Percentiles rank a stretch among this genome's conserved stretches.
These are phyloP conservation scores for Chaetomiaceae sp. DNA, from an alignment of 2,329 filamentous ascomycete species.

Conservation along the genomic window DNA sequence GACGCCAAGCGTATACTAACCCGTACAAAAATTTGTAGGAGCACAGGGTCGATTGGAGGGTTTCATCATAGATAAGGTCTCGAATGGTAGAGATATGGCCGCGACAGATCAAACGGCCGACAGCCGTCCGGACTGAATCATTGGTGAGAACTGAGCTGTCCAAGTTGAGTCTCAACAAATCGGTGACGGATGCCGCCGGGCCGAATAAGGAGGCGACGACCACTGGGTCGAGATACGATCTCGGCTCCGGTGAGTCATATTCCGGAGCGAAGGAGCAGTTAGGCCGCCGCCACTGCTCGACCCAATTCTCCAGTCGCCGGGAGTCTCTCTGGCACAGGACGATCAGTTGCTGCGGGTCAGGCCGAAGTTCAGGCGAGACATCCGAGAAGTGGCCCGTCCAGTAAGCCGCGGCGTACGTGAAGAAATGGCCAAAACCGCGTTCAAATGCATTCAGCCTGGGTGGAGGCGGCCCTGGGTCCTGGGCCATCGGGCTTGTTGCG, in stretches of 20 bases:
- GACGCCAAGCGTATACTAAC: too few species aligned
- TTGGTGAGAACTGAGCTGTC: neutral
- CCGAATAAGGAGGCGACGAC: neutral
- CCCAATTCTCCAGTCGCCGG: neutral
- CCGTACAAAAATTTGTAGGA: too few species aligned
- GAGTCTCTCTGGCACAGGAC: neutral
- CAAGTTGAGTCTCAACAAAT: neutral
- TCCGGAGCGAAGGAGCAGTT: neutral
- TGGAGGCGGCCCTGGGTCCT: neutral
- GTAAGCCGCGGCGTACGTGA: neutral
- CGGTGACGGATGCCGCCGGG: neutral
- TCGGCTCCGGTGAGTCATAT: neutral
- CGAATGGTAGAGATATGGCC: too few species aligned
- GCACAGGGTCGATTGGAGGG: too few species aligned
- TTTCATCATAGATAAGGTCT: too few species aligned
- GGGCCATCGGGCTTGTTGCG: neutral
- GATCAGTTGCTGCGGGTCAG: neutral
- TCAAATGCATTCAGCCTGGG: neutral
- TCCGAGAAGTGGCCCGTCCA: constrained; percentile 1
- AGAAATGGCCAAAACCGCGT: neutral
- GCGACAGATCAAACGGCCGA: neutral
- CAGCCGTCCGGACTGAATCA: neutral
- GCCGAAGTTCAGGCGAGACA: neutral
- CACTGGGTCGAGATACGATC: neutral
- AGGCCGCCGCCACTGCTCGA: constrained; percentile 1